Evolutionary conservation across 2,329 filamentous ascomycete genomes (phyloP), one percentile per base, ranked within the genome.

Genomic region (Akanthomyces muscarius): DNA sequence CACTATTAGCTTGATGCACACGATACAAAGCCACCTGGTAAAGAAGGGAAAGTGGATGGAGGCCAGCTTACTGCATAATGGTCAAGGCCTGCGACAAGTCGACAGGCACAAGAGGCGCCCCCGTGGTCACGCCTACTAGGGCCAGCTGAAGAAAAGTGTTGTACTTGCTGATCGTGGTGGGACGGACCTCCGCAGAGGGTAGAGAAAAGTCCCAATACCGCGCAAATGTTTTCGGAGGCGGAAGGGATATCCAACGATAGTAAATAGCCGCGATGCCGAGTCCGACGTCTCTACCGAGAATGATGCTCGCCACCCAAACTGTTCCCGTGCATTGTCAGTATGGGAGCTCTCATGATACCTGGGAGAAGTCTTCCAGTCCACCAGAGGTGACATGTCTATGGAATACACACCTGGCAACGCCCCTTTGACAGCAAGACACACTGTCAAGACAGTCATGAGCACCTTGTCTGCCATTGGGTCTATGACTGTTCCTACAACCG

Each of bases 131-230:
- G 21, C 93, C 94, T 70, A 99, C 90, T 14, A 99, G 83, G 5
- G 88, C 86, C 23, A 99, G 80, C 74, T 99, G 95, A 69, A 98
- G 78, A 50, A 96, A 92, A 0, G 95, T 99, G 76, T 99, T 99
- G 76, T 92, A 88, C 79, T 96, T 96, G 76, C 89, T 92, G 65
- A 96, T 91, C 1, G 84, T 89, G 0, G 91, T 95, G 1, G 91
- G 91, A 65, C 86, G 89, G 6, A 96, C 91, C 76, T 95, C 91
- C 3, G 91, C 91, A 45, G 88, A 91, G 2, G 91, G 95, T 16
- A 99, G 83, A 3, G 90, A 94, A 73, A 99, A 98, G 76, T 99
- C 95, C 95, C 95, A 99, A 77, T 98, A 99, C 21, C 95, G 83
- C 21, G 84, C 78, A 76, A 97, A 91, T 0, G 95, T 98, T 78